Conservation (phyloP, 139 green algal genomes). For the Picocystis salinarum region DNA sequence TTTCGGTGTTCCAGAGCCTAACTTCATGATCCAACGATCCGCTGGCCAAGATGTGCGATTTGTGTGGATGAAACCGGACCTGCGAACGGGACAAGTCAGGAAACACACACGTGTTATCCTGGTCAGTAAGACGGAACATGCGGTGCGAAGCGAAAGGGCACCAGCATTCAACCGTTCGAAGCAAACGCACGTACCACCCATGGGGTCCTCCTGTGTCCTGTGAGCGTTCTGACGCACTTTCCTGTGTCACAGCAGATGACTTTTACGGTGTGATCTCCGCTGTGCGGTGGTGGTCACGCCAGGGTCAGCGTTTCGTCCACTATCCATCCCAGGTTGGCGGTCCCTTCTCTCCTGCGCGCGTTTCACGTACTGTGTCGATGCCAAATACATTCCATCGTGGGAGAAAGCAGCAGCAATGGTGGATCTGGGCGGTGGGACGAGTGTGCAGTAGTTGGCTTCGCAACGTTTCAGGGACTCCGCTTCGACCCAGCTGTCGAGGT, state of each 20-base stretch:
- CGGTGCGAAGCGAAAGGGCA: no score
- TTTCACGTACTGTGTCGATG: slow-evolving; percentile 47
- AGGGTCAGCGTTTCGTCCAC: not conserved
- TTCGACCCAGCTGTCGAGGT: slow-evolving; percentile 26
- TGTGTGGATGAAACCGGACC: slow-evolving; percentile 59
- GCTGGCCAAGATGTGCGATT: slow-evolving; percentile 43
- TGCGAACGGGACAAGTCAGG: slow-evolving; percentile 12
- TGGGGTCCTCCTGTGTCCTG: slow-evolving; percentile 60
- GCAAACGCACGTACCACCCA: slow-evolving; percentile 44
- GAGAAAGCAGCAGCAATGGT: slow-evolving; percentile 72
- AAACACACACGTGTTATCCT: no score
- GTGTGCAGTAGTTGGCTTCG: slow-evolving; percentile 32
- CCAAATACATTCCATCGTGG: slow-evolving; percentile 50
- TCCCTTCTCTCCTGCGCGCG: not conserved
- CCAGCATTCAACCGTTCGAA: no score
- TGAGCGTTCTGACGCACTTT: slow-evolving; percentile 27
- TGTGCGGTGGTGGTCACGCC: no score
- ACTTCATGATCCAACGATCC: slow-evolving; percentile 68
- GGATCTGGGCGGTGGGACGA: slow-evolving; percentile 47
- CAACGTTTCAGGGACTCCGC: slow-evolving; percentile 32
- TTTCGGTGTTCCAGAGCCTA: slow-evolving; percentile 53
- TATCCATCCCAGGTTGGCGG: not conserved
- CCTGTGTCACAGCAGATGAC: slow-evolving; percentile 40
- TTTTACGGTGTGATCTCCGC: slow-evolving; percentile 84
- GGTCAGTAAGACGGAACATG: not conserved